These are phyloP conservation scores for Quercus wislizeni DNA, from an alignment of 306 rosid species.

Conservation along the genomic window DNA sequence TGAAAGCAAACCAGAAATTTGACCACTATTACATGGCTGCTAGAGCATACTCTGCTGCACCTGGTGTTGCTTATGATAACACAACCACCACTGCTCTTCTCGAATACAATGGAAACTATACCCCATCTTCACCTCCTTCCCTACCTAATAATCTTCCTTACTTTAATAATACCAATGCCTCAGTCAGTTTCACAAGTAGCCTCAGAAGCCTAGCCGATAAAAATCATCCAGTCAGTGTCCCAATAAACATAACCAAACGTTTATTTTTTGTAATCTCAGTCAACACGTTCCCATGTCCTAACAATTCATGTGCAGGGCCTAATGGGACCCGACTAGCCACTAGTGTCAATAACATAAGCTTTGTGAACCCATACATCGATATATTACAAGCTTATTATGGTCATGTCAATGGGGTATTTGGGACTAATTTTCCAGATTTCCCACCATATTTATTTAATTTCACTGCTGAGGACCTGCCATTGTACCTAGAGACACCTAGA, in stretches of 20 bases:
- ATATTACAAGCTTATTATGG: too few species aligned
- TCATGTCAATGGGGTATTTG: too few species aligned
- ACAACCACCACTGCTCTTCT: slow-evolving; percentile 29
- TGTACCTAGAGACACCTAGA: too few species aligned
- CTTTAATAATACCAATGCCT: slow-evolving; percentile 29
- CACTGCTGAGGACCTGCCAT: too few species aligned
- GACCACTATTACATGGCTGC: slow-evolving; percentile 29
- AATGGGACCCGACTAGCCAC: too few species aligned
- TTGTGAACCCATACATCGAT: too few species aligned
- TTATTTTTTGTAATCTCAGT: too few species aligned
- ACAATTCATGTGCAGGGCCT: too few species aligned
- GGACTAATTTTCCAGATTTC: too few species aligned
- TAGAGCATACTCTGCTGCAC: neutral
- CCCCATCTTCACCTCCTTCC: neutral
- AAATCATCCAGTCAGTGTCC: slow-evolving; percentile 35
- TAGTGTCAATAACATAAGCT: too few species aligned
- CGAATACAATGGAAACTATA: neutral
- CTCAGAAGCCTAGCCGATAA: slow-evolving; percentile 33
- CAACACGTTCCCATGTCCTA: too few species aligned
- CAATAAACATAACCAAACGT: neutral
- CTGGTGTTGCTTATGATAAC: neutral
- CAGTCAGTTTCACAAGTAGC: slow-evolving; percentile 17
- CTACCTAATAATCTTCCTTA: slow-evolving; percentile 14
- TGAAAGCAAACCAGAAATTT: slow-evolving; percentile 8
- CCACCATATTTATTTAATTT: too few species aligned